Percentiles rank a stretch among this genome's conserved stretches.
Evolutionary conservation across 139 green algal species (phyloP).

Genomic region (Diplosphaera chodatii): DNA sequence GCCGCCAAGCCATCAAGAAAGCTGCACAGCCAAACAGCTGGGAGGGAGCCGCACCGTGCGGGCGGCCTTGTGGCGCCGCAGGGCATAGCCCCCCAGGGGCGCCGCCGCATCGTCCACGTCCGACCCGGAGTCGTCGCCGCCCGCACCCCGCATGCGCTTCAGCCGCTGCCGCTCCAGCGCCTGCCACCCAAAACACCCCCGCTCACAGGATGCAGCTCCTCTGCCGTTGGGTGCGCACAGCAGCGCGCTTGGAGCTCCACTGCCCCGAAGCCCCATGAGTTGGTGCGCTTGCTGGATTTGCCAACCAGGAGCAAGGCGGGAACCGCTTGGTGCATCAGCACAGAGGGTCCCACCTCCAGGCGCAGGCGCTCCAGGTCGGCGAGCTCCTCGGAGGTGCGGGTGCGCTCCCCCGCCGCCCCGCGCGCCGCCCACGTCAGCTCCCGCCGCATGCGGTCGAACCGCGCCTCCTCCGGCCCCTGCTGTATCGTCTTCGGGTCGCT

Average conservation of each 20-base stretch:
- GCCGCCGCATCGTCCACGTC: constrained; percentile 12
- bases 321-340: no score
- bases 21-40: no score
- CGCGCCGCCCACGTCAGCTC: constrained; percentile 72
- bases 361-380: constrained; percentile 46
- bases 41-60: not conserved
- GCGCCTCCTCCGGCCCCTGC: constrained; percentile 37
- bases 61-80: constrained; percentile 17
- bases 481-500: constrained; percentile 25
- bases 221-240: no score
- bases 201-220: no score
- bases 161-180: constrained; percentile 61
- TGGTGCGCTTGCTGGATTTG: no score
- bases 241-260: no score
- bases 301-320: no score
- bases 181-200: not conserved
- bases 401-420: constrained; percentile 45
- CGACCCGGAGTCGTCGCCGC: constrained; percentile 5
- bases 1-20: no score
- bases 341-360: constrained; percentile 30
- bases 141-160: constrained; percentile 51
- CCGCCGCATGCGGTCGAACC: constrained; percentile 59
- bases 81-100: constrained; percentile 31
- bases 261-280: no score
- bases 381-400: constrained; percentile 63